Evolutionary conservation across 2,329 filamentous ascomycete species (phyloP), one percentile per base, ranked within the genome.

Genomic region (Colletotrichum sp.): DNA sequence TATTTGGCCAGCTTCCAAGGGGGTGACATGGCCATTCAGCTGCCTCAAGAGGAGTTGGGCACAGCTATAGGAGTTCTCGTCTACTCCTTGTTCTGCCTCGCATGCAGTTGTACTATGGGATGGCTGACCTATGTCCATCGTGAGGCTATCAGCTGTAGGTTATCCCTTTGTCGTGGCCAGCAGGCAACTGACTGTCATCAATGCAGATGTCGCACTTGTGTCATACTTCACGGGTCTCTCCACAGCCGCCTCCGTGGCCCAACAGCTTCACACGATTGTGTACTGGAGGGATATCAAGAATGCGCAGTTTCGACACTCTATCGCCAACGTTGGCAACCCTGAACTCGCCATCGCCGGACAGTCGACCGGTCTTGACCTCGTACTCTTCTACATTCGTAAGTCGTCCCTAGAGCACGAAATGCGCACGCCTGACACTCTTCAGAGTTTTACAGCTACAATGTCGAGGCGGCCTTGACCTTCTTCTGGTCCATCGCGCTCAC

Each of bases 381-480:
- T 84, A 0, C 80, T 90, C 4, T 89, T 86, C 77, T 89, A 87
- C 72, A 88, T 89, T 75, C 88, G 88, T 89, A 80, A 67, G 87
- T 82, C 18, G 5, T 24, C 30, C 30, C 15, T 5, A 34, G 49
- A 28, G 2, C 9, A 15, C 2, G 5, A 1, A 4, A 12, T 8
- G 18, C 26, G 6, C 6, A 21, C 15, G 36, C 13, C 77, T 80
- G 59, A 80, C 76, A 71, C 28, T 49, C 18, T 7, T 1, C 65
- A 90, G 88, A 89, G 78, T 89, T 86, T 66, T 89, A 89, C 75
- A 84, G 83, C 34, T 90, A 90, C 78, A 89, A 88, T 80, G 86
- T 87, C n/a, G 87, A 89, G 79, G 82, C 86, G 10, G 80, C 89
- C 34, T 82, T 88, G 39, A 82, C 87, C 8, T 80, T 89, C 8